A percentile compares a stretch with the other conserved stretches of the same genome.
phyloP scores from a whole-genome alignment of 805 yeast genomes.

The Teunomyces cretensis region DNA sequence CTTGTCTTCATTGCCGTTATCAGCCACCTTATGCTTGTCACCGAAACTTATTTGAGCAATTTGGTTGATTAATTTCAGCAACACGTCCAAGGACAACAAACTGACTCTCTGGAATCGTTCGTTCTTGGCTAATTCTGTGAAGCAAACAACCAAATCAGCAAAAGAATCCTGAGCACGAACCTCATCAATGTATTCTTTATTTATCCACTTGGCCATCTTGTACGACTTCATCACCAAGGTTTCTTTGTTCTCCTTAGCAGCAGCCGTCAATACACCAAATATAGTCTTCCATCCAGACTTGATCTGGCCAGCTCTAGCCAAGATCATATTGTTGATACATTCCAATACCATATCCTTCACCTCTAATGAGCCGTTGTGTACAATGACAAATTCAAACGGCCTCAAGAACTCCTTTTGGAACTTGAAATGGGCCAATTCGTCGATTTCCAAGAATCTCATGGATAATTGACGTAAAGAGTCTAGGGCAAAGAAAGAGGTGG shows the following conservation, averaged over 20 bases:
- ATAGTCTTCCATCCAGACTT: constrained; percentile 95
- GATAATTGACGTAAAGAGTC: constrained; percentile 93
- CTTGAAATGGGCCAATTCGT: constrained; percentile 91
- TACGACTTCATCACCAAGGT: constrained; percentile 62
- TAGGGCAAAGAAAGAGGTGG: constrained; percentile 84
- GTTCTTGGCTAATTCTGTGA: constrained; percentile 82
- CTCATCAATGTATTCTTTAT: constrained; percentile 57
- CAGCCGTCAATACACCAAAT: constrained; percentile 71
- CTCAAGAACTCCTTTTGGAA: constrained; percentile 91
- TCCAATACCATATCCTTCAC: constrained; percentile 89
- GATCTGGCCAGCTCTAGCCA: constrained; percentile 68
- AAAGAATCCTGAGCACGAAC: constrained; percentile 71
- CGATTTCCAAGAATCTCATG: constrained; percentile 87
- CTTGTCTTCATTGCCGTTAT: constrained; percentile 15
- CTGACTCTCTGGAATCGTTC: constrained; percentile 77
- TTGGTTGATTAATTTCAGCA: constrained; percentile 59
- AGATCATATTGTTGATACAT: constrained; percentile 82
- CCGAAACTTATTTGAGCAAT: constrained; percentile 49
- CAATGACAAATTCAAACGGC: constrained; percentile 82
- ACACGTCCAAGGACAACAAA: constrained; percentile 74
- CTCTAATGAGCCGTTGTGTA: constrained; percentile 62
- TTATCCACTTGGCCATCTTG: constrained; percentile 61
- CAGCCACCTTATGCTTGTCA: constrained; percentile 11
- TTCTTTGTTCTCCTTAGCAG: constrained; percentile 63
- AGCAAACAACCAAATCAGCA: constrained; percentile 65